Evolutionary conservation across 768 basidiomycete species (phyloP).

Genomic region (Chiua virens): DNA sequence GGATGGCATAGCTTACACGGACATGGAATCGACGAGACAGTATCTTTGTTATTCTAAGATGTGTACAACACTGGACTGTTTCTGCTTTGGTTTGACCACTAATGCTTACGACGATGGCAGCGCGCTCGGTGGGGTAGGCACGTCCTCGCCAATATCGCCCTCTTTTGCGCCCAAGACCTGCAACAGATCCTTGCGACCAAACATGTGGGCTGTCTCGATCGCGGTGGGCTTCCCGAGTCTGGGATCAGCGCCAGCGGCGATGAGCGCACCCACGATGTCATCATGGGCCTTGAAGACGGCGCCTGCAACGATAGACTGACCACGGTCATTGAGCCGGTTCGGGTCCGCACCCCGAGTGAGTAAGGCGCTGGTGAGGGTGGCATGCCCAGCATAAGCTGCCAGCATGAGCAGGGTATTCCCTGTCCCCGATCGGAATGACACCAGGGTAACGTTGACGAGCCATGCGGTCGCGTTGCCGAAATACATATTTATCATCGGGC

Average conservation of each 20-base stretch:
- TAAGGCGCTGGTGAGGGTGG: constrained; percentile 50
- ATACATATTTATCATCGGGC: neutral
- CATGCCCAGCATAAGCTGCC: constrained; percentile 70
- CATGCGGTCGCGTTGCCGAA: no score
- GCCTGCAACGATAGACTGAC: constrained; percentile 73
- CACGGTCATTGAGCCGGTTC: constrained; percentile 67
- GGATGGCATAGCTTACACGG: neutral
- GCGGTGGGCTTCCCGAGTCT: constrained; percentile 65
- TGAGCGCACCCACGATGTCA: constrained; percentile 58
- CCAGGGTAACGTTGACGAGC: no score
- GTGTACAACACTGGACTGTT: no score
- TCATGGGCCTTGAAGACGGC: constrained; percentile 75
- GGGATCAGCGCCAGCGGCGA: constrained; percentile 58
- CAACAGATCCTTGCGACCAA: constrained; percentile 57
- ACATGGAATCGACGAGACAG: no score
- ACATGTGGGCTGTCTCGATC: constrained; percentile 68
- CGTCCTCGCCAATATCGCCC: constrained; percentile 42
- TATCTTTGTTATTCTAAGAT: no score
- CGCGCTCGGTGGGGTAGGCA: constrained; percentile 30
- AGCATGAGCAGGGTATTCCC: constrained; percentile 83
- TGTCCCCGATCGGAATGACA: constrained; percentile 21
- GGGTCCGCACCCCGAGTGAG: constrained; percentile 61
- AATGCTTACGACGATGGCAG: neutral
- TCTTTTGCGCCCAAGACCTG: constrained; percentile 57
- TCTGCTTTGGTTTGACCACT: no score